Percentiles rank a stretch among this genome's conserved stretches.
Evolutionary conservation across 768 basidiomycete species (phyloP).

Genomic region (Tubosaeta sp.): DNA sequence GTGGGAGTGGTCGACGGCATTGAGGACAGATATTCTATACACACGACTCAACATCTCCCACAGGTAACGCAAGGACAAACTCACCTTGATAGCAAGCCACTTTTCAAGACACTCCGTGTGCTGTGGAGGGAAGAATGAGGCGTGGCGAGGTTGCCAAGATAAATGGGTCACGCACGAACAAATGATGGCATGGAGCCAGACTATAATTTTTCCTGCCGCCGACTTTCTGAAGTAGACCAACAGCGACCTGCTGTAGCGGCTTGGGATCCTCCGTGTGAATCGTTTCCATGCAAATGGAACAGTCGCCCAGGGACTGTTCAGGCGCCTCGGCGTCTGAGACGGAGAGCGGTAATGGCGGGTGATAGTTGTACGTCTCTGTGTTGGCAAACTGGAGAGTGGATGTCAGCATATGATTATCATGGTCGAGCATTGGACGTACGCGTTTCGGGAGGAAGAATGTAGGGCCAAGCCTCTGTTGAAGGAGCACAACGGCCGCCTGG

Average conservation of each 20-base stretch:
- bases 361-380: constrained; percentile 74
- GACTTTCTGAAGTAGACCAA: constrained; percentile 36
- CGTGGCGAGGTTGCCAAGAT: not conserved
- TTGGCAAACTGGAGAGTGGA: constrained; percentile 46
- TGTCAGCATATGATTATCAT: not conserved
- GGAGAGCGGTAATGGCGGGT: constrained; percentile 60
- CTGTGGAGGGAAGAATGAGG: constrained; percentile 30
- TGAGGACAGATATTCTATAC: constrained; percentile 86
- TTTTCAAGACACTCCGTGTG: constrained; percentile 86
- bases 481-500: constrained; percentile 57
- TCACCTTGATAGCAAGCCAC: constrained; percentile 77
- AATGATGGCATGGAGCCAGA: constrained; percentile 82
- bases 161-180: constrained; percentile 57
- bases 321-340: constrained; percentile 69
- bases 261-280: constrained; percentile 53
- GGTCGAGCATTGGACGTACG: constrained; percentile 37
- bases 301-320: constrained; percentile 77
- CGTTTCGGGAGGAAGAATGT: constrained; percentile 76
- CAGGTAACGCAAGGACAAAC: not conserved
- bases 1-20: constrained; percentile 79
- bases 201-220: constrained; percentile 65
- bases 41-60: not conserved
- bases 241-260: constrained; percentile 32
- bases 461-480: constrained; percentile 76
- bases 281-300: constrained; percentile 90